Percentiles rank a stretch among this genome's conserved stretches.
phyloP scores from a whole-genome alignment of 1,284 basidiomycete genomes.

The Trichosporon sp. region DNA sequence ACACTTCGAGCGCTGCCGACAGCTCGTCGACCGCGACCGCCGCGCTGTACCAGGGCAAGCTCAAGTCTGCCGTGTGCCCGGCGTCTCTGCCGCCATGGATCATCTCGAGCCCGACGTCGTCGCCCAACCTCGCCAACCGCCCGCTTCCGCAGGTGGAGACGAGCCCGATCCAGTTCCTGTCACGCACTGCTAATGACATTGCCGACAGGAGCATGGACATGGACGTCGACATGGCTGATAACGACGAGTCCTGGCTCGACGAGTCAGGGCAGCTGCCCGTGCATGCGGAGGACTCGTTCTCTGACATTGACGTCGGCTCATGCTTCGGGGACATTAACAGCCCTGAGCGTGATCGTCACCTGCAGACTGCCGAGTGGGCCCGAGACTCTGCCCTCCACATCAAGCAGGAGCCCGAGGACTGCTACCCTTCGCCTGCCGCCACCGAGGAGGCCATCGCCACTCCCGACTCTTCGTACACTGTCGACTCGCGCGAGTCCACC shows the following conservation, averaged over 20 bases:
- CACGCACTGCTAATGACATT: slow-evolving; percentile 19
- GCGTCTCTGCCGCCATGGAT: slow-evolving; percentile 34
- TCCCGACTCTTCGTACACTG: background rate
- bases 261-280: slow-evolving; percentile 42
- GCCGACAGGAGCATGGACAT: slow-evolving; percentile 22
- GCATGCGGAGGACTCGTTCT: slow-evolving; percentile 41
- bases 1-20: slow-evolving; percentile 28
- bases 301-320: slow-evolving; percentile 36
- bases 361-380: slow-evolving; percentile 44
- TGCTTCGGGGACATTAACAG: slow-evolving; percentile 34
- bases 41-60: slow-evolving; percentile 22
- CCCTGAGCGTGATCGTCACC: slow-evolving; percentile 32
- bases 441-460: slow-evolving; percentile 7
- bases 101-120: slow-evolving; percentile 36
- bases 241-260: slow-evolving; percentile 34
- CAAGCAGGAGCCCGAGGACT: slow-evolving; percentile 39
- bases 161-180: slow-evolving; percentile 36
- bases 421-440: slow-evolving; percentile 40
- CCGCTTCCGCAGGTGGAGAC: slow-evolving; percentile 21
- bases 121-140: slow-evolving; percentile 26
- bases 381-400: slow-evolving; percentile 29
- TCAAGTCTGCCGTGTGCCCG: slow-evolving; percentile 29
- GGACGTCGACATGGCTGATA: slow-evolving; percentile 31
- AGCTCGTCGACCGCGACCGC: slow-evolving; percentile 25
- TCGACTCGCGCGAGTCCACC: slow-evolving; percentile 18